phyloP scores from a whole-genome alignment of 768 basidiomycete genomes.

The Rhizopogon rudus region DNA sequence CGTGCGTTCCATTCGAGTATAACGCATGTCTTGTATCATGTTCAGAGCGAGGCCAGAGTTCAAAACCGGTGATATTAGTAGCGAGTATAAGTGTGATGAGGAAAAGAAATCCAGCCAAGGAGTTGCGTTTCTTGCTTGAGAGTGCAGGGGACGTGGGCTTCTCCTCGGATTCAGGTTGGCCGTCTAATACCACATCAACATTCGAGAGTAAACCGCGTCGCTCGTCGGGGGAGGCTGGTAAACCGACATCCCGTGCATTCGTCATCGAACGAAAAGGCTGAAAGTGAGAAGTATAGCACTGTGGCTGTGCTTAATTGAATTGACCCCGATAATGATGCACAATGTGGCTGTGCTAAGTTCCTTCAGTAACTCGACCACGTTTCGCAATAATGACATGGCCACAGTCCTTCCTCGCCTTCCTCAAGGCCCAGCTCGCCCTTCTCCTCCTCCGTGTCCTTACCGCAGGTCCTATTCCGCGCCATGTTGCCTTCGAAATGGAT shows the following conservation, averaged over 20 bases:
- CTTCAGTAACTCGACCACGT: not conserved
- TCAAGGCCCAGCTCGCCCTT: conserved; percentile 25
- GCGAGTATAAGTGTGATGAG: conserved; percentile 12
- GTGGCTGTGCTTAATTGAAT: not conserved
- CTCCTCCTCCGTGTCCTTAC: conserved; percentile 63
- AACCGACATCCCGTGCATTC: not conserved
- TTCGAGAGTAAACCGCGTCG: conserved; percentile 17
- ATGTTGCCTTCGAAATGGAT: conserved; percentile 97
- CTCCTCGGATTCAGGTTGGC: not conserved
- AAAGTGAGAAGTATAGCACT: no score
- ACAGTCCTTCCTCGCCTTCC: conserved; percentile 6
- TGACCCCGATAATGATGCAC: no score
- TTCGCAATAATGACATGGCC: not conserved
- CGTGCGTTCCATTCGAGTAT: conserved; percentile 78
- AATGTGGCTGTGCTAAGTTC: not conserved
- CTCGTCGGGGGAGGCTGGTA: conserved; percentile 11
- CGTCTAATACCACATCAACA: conserved; percentile 3
- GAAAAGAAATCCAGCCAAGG: conserved; percentile 7
- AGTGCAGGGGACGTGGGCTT: not conserved
- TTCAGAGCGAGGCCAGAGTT: not conserved
- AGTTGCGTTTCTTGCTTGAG: conserved; percentile 5
- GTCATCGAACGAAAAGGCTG: not conserved
- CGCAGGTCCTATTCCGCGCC: conserved; percentile 80
- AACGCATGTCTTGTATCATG: conserved; percentile 23
- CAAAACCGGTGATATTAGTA: conserved; percentile 2